phyloP scores from a whole-genome alignment of 257 asterid genomes.

The Phtheirospermum japonicum region DNA sequence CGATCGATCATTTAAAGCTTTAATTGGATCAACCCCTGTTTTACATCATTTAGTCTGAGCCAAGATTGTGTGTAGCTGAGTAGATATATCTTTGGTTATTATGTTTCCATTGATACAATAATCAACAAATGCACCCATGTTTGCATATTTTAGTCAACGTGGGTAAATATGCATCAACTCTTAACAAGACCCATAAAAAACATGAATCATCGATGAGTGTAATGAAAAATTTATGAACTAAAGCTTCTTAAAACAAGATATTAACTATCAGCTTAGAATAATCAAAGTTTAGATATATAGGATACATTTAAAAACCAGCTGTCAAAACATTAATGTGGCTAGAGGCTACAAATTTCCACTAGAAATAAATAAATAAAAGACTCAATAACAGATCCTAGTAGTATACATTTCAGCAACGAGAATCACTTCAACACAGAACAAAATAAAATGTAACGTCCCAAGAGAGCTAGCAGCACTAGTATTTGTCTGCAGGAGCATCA shows the following conservation, averaged over 20 bases:
- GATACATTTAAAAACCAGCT: slow-evolving; percentile 1
- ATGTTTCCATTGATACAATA: slow-evolving; percentile 82
- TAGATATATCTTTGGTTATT: slow-evolving; percentile 81
- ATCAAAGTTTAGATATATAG: not conserved
- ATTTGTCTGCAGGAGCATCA: too few relatives aligned
- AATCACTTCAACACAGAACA: too few relatives aligned
- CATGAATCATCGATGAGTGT: slow-evolving; percentile 11
- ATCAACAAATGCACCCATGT: slow-evolving; percentile 91
- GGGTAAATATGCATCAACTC: slow-evolving; percentile 20
- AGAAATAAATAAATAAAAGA: too few relatives aligned
- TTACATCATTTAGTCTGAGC: slow-evolving; percentile 56
- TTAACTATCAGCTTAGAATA: not conserved
- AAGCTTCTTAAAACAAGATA: not conserved
- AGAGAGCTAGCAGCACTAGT: too few relatives aligned
- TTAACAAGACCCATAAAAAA: slow-evolving; percentile 23
- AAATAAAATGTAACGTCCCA: too few relatives aligned
- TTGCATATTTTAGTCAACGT: slow-evolving; percentile 24
- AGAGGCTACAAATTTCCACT: not conserved
- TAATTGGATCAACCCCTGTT: too few relatives aligned
- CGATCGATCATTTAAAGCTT: too few relatives aligned
- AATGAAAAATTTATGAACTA: slow-evolving; percentile 1
- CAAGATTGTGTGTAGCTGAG: slow-evolving; percentile 75
- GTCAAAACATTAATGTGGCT: not conserved
- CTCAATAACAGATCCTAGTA: too few relatives aligned
- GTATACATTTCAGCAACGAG: too few relatives aligned